phyloP scores from a whole-genome alignment of 2,329 filamentous ascomycete species.

The Lachnellula occidentalis region DNA sequence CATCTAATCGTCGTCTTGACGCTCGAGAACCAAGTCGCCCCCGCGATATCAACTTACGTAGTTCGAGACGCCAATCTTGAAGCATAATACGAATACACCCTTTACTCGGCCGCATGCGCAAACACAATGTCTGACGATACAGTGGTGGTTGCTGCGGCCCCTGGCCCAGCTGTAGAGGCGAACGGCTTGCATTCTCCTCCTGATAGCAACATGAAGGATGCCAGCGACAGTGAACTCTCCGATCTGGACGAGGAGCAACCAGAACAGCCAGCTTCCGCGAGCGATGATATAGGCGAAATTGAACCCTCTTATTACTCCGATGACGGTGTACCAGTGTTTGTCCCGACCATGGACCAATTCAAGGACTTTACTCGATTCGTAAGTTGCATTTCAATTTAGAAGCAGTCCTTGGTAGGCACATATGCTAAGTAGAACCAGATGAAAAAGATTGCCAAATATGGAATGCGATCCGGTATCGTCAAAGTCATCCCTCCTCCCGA shows the following conservation, averaged over 20 bases:
- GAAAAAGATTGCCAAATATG: conserved; percentile 81
- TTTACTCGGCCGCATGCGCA: conserved; percentile 23
- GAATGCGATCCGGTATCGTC: conserved; percentile 95
- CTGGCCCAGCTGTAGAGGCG: conserved; percentile 18
- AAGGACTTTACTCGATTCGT: conserved; percentile 89
- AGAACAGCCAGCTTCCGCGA: conserved; percentile 18
- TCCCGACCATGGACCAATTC: conserved; percentile 92
- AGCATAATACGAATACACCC: conserved; percentile 5
- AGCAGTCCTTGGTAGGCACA: not conserved
- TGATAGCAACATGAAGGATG: conserved; percentile 57
- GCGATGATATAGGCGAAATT: conserved; percentile 69
- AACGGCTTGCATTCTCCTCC: conserved; percentile 53
- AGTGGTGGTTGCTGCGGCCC: conserved; percentile 21
- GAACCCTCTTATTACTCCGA: conserved; percentile 79
- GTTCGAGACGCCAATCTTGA: conserved; percentile 1
- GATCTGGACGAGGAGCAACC: conserved; percentile 45
- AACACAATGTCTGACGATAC: conserved; percentile 26
- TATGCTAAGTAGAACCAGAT: conserved; percentile 42
- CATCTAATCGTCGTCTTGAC: not conserved
- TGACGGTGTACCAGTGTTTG: conserved; percentile 87
- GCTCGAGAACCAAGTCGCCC: conserved; percentile 3
- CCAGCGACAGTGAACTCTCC: conserved; percentile 59
- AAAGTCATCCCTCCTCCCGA: conserved; percentile 91
- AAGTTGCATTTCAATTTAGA: conserved; percentile 32
- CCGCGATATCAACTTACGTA: conserved; percentile 6